phyloP scores from a whole-genome alignment of 2,329 filamentous ascomycete species.

The Calonectria pseudoreteaudii region DNA sequence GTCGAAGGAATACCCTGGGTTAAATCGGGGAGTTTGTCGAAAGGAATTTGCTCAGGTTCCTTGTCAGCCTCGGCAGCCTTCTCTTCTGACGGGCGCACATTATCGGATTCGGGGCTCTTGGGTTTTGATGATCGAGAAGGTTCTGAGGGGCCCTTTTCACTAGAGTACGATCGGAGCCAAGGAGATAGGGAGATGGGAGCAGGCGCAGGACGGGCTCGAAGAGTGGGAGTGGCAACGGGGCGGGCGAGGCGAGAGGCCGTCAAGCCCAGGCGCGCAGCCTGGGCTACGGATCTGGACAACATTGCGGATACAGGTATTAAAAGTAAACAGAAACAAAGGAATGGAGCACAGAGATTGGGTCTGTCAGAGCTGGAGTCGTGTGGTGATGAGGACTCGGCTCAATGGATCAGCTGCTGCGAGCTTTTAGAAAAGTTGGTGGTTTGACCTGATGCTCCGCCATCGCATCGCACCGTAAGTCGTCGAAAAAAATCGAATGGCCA shows the following conservation, averaged over 20 bases:
- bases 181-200: constrained; percentile 38
- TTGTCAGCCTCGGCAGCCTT: constrained; percentile 44
- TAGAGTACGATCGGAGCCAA: constrained; percentile 46
- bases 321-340: not conserved
- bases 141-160: constrained; percentile 30
- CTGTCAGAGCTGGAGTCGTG: constrained; percentile 7
- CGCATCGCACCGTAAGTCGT: constrained; percentile 37
- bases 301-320: constrained; percentile 50
- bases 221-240: constrained; percentile 37
- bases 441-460: constrained; percentile 45
- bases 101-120: constrained; percentile 29
- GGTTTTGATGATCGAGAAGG: constrained; percentile 31
- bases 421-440: constrained; percentile 12
- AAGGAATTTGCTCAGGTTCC: constrained; percentile 60
- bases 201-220: constrained; percentile 40
- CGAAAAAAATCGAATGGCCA: constrained; percentile 43
- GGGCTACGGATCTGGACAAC: constrained; percentile 49
- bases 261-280: constrained; percentile 49
- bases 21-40: constrained; percentile 84
- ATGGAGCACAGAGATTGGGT: constrained; percentile 4
- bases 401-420: constrained; percentile 27
- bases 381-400: constrained; percentile 30
- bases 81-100: constrained; percentile 34
- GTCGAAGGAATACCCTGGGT: constrained; percentile 96
- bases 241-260: constrained; percentile 44